Evolutionary conservation across 345 rosid genomes (phyloP), one percentile per base, ranked within the genome.

Genomic region (Trapa incisa): DNA sequence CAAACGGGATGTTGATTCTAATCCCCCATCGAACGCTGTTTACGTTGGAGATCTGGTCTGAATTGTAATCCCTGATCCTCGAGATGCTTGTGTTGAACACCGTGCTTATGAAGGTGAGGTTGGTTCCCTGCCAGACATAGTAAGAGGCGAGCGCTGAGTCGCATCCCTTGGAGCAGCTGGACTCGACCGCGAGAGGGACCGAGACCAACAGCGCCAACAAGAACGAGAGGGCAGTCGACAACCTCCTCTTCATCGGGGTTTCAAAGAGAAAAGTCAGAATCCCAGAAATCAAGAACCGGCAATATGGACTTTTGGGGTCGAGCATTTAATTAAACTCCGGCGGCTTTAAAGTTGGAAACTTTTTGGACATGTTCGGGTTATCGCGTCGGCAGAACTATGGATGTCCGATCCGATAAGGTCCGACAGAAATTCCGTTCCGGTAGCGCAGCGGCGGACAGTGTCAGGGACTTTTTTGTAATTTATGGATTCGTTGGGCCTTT

Each of bases 1-100:
- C 78, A 80, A 88, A 91, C 38, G 97, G 97, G 65, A 91, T 66
- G 48, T 75, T 71, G 75, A 90, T 54, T 47, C 89, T 81, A 33
- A 64, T 61, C 12, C 17, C 72, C 36, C 58, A 0, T 0, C 0
- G 61, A 70, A 88, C 43, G 37, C n/a, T 41, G 71, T 91, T 87
- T 71, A 77, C 75, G 85, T 68, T 77, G 0, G 42, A 1, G 5
- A 91, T 13, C 42, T 16, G 48, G 0, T 36, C 50, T 67, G 82
- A 86, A 82, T 82, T 82, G 53, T 67, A 66, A 1, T 77, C 73
- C 75, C 78, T 66, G 12, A 68, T 13, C 6, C 65, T 67, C 5
- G 77, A 64, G 17, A 54, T 0, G 15, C 63, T 0, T 0, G 84
- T 81, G 13, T 65, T 14, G 53, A 94, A 65, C 42, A 72, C 48